Base-by-base conservation (phyloP, 2,329 filamentous ascomycete species). In the Capronia coronata region DNA sequence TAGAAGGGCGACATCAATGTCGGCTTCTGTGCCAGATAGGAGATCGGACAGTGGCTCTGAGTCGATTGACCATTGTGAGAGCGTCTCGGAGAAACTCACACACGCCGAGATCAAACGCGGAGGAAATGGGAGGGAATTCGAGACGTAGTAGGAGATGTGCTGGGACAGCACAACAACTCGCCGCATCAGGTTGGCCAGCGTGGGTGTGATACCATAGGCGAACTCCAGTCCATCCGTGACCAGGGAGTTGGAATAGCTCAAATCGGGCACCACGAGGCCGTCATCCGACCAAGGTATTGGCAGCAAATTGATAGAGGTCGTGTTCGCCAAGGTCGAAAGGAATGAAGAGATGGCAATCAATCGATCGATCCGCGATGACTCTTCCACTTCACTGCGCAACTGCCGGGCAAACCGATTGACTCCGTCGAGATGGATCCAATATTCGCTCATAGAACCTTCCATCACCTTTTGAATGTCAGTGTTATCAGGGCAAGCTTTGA, bases 401-500 rank as follows among this genome's bases (percentile, higher is more conserved):
- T 52, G 51, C 22, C 37, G 43, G 19, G 45, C 43, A 6, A 59
- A 40, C 4, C 52, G 54, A 4, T 41, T 40, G 34, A 58, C 48
- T 16, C 54, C 58, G 18, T 55, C 49, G 2, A 60, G 48, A 29
- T 60, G 58, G 7, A 60, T 57, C 46, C 52, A 54, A 18, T 59
- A 60, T 18, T 60, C 58, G 5, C 43, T 47, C 52, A 54, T 54
- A n/a, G 52, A 52, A 22, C 58, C 58, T 49, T 60, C 58, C 23
- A 58, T 55, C 19, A 56, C 49, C 48, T 32, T 22, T 18, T 5
- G n/a, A n/a, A n/a, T n/a, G 19, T 19, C 14, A 13, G 4, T 37
- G 18, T 9, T 18, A 19, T 18, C 14, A 19, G 14, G 5, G 25
- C 23, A 25, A 7, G 3, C 10, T 23, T 9, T 21, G 40, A n/a